phyloP scores from a whole-genome alignment of 2,329 filamentous ascomycete species.

The Karstenula rhodostoma region DNA sequence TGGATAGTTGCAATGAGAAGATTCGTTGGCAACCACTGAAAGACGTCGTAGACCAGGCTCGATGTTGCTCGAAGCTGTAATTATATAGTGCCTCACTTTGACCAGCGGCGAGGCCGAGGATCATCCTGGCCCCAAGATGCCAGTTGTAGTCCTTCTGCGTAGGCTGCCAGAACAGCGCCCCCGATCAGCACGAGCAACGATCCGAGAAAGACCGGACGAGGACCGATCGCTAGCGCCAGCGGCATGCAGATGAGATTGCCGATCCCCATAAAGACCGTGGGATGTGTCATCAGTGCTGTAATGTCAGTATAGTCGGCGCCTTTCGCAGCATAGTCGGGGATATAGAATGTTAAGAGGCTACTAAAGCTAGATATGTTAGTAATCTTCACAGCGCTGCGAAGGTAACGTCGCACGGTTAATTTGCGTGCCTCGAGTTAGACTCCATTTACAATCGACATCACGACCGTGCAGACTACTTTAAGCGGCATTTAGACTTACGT shows the following conservation, averaged over 20 bases:
- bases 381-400: background rate
- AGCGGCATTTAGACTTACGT: background rate
- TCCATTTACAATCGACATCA: background rate
- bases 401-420: background rate
- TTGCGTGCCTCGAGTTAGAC: background rate
- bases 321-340: conserved; percentile 47
- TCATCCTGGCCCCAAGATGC: conserved; percentile 50
- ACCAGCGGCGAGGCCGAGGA: conserved; percentile 52
- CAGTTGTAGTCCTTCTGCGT: conserved; percentile 29
- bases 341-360: conserved; percentile 53
- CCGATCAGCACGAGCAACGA: conserved; percentile 26
- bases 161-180: conserved; percentile 20
- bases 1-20: too few species aligned
- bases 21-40: too few species aligned
- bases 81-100: conserved; percentile 55
- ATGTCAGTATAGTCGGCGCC: conserved; percentile 53
- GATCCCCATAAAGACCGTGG: conserved; percentile 25
- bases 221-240: conserved; percentile 30
- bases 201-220: conserved; percentile 29
- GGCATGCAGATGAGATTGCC: conserved; percentile 32
- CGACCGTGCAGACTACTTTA: background rate
- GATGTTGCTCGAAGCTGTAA: too few species aligned
- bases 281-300: conserved; percentile 41
- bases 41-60: too few species aligned
- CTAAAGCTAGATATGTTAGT: conserved; percentile 48